Evolutionary conservation across 2,329 filamentous ascomycete species (phyloP).

Genomic region (Venturia oleaginea): DNA sequence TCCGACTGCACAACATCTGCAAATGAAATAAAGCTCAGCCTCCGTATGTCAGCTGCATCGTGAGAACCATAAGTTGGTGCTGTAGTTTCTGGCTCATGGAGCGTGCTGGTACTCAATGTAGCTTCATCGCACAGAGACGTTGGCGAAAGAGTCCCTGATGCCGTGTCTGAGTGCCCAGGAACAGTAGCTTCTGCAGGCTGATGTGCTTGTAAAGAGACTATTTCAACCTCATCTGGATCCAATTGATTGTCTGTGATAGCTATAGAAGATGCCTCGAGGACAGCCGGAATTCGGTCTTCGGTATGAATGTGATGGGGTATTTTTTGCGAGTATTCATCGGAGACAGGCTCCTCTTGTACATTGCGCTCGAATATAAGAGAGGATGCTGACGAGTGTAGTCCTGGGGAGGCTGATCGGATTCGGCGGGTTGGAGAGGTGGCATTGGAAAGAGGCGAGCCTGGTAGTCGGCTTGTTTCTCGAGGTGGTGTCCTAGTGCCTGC

Average conservation of each 20-base stretch:
- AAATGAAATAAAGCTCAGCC: slow-evolving; percentile 92
- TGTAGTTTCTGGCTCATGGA: slow-evolving; percentile 14
- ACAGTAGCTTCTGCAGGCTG: slow-evolving; percentile 61
- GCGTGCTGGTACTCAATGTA: not conserved
- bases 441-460: slow-evolving; percentile 8
- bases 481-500: slow-evolving; percentile 5
- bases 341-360: slow-evolving; percentile 67
- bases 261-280: slow-evolving; percentile 81
- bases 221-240: slow-evolving; percentile 84
- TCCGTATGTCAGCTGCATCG: slow-evolving; percentile 68
- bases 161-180: slow-evolving; percentile 19
- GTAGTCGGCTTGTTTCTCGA: slow-evolving; percentile 4
- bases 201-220: slow-evolving; percentile 77
- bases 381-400: slow-evolving; percentile 67
- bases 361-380: slow-evolving; percentile 85
- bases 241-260: slow-evolving; percentile 82
- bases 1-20: slow-evolving; percentile 88
- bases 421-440: slow-evolving; percentile 20
- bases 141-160: slow-evolving; percentile 17
- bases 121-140: slow-evolving; percentile 9
- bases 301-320: slow-evolving; percentile 90
- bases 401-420: slow-evolving; percentile 64
- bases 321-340: slow-evolving; percentile 67
- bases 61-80: slow-evolving; percentile 67
- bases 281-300: slow-evolving; percentile 86